Evolutionary conservation across 371 early-diverging fungal species (phyloP).

Genomic region (Cokeromyces recurvatus): DNA sequence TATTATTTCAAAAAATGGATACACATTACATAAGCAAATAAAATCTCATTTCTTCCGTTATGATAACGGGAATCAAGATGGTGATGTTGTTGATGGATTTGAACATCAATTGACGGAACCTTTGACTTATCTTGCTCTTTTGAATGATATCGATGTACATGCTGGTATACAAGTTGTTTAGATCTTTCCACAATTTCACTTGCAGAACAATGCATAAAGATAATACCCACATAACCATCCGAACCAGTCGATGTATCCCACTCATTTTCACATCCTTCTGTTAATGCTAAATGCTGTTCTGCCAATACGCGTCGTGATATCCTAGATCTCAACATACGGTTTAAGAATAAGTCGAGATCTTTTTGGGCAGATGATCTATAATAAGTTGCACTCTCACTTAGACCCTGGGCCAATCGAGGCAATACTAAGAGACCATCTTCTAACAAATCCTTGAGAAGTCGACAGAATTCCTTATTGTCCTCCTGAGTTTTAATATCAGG

Average conservation of each 20-base stretch:
- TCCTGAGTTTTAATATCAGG: slow-evolving; percentile 65
- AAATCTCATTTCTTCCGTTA: slow-evolving; percentile 24
- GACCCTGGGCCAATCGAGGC: slow-evolving; percentile 81
- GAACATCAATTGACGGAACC: slow-evolving; percentile 22
- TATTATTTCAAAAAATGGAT: neutral
- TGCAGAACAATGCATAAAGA: slow-evolving; percentile 53
- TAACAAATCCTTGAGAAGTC: slow-evolving; percentile 62
- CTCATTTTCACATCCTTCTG: slow-evolving; percentile 51
- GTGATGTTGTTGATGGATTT: slow-evolving; percentile 13
- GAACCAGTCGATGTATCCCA: slow-evolving; percentile 30
- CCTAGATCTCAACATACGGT: slow-evolving; percentile 83
- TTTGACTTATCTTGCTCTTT: neutral
- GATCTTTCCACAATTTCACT: slow-evolving; percentile 45
- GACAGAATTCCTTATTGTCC: slow-evolving; percentile 75
- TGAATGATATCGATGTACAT: slow-evolving; percentile 12
- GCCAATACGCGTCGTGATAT: slow-evolving; percentile 89
- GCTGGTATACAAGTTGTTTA: slow-evolving; percentile 20
- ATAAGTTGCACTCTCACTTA: slow-evolving; percentile 70
- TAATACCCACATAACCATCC: slow-evolving; percentile 58
- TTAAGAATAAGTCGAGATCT: slow-evolving; percentile 77
- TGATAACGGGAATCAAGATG: too few species aligned
- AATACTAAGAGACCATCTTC: slow-evolving; percentile 79
- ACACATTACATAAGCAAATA: slow-evolving; percentile 42
- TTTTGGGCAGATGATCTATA: slow-evolving; percentile 21
- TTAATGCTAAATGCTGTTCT: slow-evolving; percentile 88